Conservation (phyloP, 2,329 filamentous ascomycete genomes). For the Xylariales sp. region DNA sequence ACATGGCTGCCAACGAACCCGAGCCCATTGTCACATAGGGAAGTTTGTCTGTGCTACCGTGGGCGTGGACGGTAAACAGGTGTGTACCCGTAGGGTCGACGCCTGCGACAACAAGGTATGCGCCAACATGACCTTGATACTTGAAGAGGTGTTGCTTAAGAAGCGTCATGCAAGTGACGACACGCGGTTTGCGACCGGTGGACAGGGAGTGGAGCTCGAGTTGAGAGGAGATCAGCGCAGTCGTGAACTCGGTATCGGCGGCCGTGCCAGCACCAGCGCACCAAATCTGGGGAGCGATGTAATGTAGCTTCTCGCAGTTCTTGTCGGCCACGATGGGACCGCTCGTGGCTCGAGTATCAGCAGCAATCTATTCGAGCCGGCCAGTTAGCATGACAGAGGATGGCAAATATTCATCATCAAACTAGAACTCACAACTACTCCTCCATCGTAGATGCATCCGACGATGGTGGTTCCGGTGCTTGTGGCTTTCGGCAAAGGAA, state of each 20-base stretch:
- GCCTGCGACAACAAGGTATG: slow-evolving; percentile 94
- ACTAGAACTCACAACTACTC: slow-evolving; percentile 66
- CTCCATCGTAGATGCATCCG: slow-evolving; percentile 92
- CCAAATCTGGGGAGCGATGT: slow-evolving; percentile 98
- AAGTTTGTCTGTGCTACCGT: slow-evolving; percentile 97
- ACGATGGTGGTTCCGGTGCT: slow-evolving; percentile 99
- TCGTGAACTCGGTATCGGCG: slow-evolving; percentile 98
- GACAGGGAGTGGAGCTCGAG: slow-evolving; percentile 96
- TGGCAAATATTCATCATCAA: neutral
- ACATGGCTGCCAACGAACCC: slow-evolving; percentile 94
- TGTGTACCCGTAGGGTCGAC: slow-evolving; percentile 94
- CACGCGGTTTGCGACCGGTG: slow-evolving; percentile 92
- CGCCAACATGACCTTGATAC: slow-evolving; percentile 96
- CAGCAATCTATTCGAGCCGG: slow-evolving; percentile 69
- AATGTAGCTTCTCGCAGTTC: slow-evolving; percentile 99
- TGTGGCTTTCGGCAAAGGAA: slow-evolving; percentile 94
- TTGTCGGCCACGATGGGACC: slow-evolving; percentile 99
- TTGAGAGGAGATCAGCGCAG: slow-evolving; percentile 95
- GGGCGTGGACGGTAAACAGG: slow-evolving; percentile 96
- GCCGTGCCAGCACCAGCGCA: slow-evolving; percentile 97
- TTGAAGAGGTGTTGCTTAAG: slow-evolving; percentile 99
- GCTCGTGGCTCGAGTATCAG: slow-evolving; percentile 94
- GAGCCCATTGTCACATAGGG: slow-evolving; percentile 99
- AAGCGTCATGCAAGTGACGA: slow-evolving; percentile 99
- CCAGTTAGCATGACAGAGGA: neutral